Evolutionary conservation across 179 eudicot genomes (phyloP).

Genomic region (Beta macrorhiza): DNA sequence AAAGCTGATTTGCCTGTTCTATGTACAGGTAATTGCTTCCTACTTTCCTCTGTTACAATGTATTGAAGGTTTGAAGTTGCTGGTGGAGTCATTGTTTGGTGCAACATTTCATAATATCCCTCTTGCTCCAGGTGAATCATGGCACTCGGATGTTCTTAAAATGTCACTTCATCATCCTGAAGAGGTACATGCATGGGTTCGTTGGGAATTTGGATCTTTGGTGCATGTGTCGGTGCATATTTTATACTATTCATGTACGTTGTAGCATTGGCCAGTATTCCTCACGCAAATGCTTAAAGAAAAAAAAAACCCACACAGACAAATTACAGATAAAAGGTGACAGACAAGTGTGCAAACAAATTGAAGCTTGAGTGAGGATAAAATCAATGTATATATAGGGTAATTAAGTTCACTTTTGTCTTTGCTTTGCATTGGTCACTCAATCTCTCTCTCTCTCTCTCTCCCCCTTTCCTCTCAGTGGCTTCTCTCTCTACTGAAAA

Average conservation of each 20-base stretch:
- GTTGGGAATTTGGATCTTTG: constrained; percentile 3
- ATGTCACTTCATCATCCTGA: constrained; percentile 88
- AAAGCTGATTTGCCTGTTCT: constrained; percentile 11
- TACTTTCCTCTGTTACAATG: constrained; percentile 81
- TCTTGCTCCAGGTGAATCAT: constrained; percentile 88
- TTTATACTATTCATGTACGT: not conserved
- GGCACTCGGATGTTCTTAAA: constrained; percentile 97
- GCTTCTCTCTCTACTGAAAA: not conserved
- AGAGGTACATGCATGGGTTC: constrained; percentile 58
- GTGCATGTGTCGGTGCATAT: not conserved
- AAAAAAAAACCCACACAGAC: too few species aligned
- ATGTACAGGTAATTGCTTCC: constrained; percentile 71
- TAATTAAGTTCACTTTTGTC: not conserved
- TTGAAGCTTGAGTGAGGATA: not conserved
- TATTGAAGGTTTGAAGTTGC: constrained; percentile 82
- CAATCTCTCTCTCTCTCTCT: not conserved
- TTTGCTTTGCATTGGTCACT: not conserved
- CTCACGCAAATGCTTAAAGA: not conserved
- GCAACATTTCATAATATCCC: constrained; percentile 61
- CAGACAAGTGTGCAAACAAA: not conserved
- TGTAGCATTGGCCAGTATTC: not conserved
- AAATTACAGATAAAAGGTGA: not conserved
- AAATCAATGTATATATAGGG: not conserved
- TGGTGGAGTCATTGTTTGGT: constrained; percentile 85
- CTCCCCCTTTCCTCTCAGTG: not conserved